Evolutionary conservation across 805 yeast species (phyloP).

Genomic region (Clavispora santaluciae): DNA sequence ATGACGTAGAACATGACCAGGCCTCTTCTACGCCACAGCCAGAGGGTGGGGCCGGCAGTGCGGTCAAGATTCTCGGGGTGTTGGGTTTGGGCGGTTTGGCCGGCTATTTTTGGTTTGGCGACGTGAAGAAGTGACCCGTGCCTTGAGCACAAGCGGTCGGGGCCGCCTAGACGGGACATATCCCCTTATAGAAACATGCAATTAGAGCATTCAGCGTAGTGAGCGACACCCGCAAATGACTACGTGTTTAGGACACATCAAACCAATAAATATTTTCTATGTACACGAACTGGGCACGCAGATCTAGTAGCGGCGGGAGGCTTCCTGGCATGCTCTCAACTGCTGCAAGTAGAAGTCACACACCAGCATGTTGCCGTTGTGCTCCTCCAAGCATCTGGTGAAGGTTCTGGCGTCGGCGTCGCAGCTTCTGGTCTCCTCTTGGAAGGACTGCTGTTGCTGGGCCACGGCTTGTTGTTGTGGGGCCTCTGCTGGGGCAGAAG

Average conservation of each 20-base stretch:
- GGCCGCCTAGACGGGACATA: too few species aligned
- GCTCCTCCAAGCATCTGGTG: constrained; percentile 92
- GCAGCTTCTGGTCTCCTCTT: constrained; percentile 56
- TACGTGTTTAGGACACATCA: neutral
- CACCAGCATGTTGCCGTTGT: constrained; percentile 92
- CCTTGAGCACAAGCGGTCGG: neutral
- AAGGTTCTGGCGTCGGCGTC: constrained; percentile 92
- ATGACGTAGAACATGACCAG: constrained; percentile 34
- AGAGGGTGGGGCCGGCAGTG: neutral
- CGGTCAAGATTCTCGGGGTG: constrained; percentile 9
- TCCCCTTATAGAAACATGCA: neutral
- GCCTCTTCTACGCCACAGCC: constrained; percentile 1
- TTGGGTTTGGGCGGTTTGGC: constrained; percentile 17
- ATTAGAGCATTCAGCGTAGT: neutral
- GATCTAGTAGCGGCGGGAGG: constrained; percentile 69
- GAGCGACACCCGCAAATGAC: neutral
- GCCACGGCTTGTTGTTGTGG: constrained; percentile 40
- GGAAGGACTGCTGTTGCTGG: constrained; percentile 31
- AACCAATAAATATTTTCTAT: constrained; percentile 3
- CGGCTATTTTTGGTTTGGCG: constrained; percentile 13
- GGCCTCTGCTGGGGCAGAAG: constrained; percentile 46
- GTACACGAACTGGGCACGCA: neutral
- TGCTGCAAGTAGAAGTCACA: constrained; percentile 97
- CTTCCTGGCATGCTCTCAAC: constrained; percentile 95
- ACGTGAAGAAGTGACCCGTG: constrained; percentile 2